A percentile compares a stretch with the other conserved stretches of the same genome.
phyloP scores from a whole-genome alignment of 495 filamentous ascomycete species.

The Lindgomyces ingoldianus region DNA sequence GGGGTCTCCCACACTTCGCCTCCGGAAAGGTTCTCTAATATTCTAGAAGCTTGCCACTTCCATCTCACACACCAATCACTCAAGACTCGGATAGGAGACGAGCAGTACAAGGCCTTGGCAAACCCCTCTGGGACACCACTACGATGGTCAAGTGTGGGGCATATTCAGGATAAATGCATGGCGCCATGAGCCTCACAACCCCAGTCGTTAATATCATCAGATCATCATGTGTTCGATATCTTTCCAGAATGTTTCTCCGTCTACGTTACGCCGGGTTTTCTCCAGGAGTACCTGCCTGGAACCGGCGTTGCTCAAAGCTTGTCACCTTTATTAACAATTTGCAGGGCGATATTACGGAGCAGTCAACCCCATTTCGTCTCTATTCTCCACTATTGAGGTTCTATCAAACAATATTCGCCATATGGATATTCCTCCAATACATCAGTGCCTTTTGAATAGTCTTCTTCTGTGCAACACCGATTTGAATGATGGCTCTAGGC shows the following conservation, averaged over 20 bases:
- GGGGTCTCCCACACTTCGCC: background rate
- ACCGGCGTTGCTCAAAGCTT: slow-evolving; percentile 20
- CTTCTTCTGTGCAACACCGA: too few species aligned
- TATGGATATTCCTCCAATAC: slow-evolving; percentile 13
- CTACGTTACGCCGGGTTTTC: slow-evolving; percentile 11
- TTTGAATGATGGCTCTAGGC: too few species aligned
- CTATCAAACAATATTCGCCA: slow-evolving; percentile 6
- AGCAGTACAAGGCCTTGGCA: background rate
- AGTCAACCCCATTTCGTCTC: background rate
- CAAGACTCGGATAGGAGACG: slow-evolving; percentile 1
- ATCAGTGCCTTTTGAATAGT: background rate
- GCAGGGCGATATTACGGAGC: slow-evolving; percentile 7
- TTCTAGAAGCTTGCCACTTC: slow-evolving; percentile 32
- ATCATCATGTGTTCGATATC: slow-evolving; percentile 24
- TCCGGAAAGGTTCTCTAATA: background rate
- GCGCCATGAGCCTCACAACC: slow-evolving; percentile 11
- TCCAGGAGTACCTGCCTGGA: slow-evolving; percentile 8
- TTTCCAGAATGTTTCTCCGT: slow-evolving; percentile 33
- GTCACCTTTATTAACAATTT: slow-evolving; percentile 29
- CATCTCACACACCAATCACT: background rate
- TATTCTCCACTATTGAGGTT: background rate
- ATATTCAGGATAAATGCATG: slow-evolving; percentile 22
- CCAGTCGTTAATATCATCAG: slow-evolving; percentile 15
- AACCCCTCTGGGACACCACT: slow-evolving; percentile 15
- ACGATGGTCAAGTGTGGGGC: slow-evolving; percentile 14